These are phyloP conservation scores for Teunomyces lycoperdinae DNA, from an alignment of 805 yeast species.

Conservation along the genomic window DNA sequence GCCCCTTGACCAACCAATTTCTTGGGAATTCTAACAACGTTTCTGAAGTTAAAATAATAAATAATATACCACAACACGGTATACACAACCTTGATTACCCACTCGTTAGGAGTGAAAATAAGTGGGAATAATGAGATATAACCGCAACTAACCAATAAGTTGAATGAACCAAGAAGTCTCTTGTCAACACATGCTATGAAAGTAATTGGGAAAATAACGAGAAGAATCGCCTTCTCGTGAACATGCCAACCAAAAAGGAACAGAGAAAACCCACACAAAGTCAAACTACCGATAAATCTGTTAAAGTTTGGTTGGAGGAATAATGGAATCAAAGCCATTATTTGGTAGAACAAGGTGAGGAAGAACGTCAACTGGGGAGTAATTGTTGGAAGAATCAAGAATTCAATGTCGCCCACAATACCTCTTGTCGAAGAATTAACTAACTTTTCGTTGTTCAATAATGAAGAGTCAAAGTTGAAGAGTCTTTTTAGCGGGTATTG, in stretches of 20 bases:
- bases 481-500: slow-evolving; percentile 26
- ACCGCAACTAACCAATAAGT: slow-evolving; percentile 73
- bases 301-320: slow-evolving; percentile 66
- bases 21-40: slow-evolving; percentile 60
- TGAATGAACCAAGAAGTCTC: slow-evolving; percentile 67
- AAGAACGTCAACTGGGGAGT: slow-evolving; percentile 75
- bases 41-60: slow-evolving; percentile 68
- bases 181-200: slow-evolving; percentile 71
- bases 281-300: slow-evolving; percentile 78
- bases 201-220: slow-evolving; percentile 84
- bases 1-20: slow-evolving; percentile 16
- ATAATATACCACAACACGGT: slow-evolving; percentile 85
- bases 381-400: slow-evolving; percentile 76
- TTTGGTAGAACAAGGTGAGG: slow-evolving; percentile 80
- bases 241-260: slow-evolving; percentile 98
- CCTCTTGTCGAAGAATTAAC: slow-evolving; percentile 65
- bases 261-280: slow-evolving; percentile 88
- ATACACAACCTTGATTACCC: slow-evolving; percentile 70
- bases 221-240: slow-evolving; percentile 94
- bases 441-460: slow-evolving; percentile 31
- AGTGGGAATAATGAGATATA: slow-evolving; percentile 87
- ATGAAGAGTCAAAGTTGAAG: slow-evolving; percentile 45
- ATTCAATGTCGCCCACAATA: slow-evolving; percentile 85
- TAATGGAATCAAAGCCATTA: slow-evolving; percentile 72
- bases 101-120: slow-evolving; percentile 74